phyloP scores from a whole-genome alignment of 2,329 filamentous ascomycete species.

The Ambrosiella cleistominuta region DNA sequence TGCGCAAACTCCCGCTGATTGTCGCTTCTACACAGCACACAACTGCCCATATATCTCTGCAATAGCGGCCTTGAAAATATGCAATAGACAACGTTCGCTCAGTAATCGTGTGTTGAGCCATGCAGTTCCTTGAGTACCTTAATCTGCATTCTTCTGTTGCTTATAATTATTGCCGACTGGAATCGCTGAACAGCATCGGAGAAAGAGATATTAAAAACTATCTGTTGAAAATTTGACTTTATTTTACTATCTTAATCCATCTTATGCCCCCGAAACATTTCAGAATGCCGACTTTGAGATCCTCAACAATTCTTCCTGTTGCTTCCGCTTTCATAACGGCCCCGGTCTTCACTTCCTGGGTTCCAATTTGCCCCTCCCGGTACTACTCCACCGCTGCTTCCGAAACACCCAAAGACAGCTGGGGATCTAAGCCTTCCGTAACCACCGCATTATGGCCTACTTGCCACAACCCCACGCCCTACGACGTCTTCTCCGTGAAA shows the following conservation, averaged over 20 bases:
- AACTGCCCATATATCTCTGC: not conserved
- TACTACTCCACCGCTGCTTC: not conserved
- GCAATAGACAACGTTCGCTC: not conserved
- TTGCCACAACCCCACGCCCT: conserved; percentile 51
- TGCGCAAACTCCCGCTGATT: not conserved
- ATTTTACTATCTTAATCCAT: not conserved
- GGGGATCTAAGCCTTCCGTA: not conserved
- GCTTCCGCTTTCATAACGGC: not conserved
- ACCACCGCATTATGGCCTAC: conserved; percentile 28
- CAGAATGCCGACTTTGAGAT: not conserved
- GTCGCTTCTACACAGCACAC: not conserved
- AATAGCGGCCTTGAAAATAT: not conserved
- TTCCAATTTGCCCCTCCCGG: not conserved
- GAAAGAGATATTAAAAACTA: not conserved
- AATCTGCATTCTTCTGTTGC: not conserved
- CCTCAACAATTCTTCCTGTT: not conserved
- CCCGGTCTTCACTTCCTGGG: not conserved
- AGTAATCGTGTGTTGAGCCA: conserved; percentile 5
- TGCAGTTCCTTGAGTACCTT: conserved; percentile 4
- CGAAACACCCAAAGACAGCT: not conserved
- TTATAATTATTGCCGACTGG: not conserved
- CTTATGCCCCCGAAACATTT: not conserved
- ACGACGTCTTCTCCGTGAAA: conserved; percentile 58
- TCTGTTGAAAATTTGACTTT: not conserved
- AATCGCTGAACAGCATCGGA: not conserved